A percentile compares a stretch with the other conserved stretches of the same genome.
phyloP scores from a whole-genome alignment of 169 alveolate genomes.

The Eimeria praecox region DNA sequence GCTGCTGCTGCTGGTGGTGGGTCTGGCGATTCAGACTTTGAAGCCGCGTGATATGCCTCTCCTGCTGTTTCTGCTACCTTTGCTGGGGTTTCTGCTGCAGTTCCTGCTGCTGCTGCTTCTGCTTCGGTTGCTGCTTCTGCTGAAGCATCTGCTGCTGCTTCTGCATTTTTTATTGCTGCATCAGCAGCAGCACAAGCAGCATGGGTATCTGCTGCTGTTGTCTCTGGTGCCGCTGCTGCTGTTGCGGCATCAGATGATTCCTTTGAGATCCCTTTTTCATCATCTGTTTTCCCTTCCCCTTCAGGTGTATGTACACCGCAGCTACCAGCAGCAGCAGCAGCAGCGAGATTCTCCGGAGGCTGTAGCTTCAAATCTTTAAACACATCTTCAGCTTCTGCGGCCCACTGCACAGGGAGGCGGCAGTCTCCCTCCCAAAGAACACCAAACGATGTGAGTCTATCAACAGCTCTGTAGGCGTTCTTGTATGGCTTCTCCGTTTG shows the following conservation, averaged over 20 bases:
- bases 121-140: background rate
- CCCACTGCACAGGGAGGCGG: slow-evolving; percentile 79
- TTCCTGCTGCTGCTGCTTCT: background rate
- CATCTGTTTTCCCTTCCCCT: background rate
- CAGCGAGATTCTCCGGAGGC: slow-evolving; percentile 8
- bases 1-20: background rate
- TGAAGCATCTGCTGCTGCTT: background rate
- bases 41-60: background rate
- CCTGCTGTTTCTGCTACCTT: background rate
- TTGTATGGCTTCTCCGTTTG: background rate
- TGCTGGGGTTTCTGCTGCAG: background rate
- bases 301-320: background rate
- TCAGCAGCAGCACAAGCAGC: too few species aligned
- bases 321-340: background rate
- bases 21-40: background rate
- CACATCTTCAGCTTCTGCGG: slow-evolving; percentile 46
- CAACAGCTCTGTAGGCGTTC: slow-evolving; percentile 40
- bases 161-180: background rate
- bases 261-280: background rate
- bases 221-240: slow-evolving; percentile 17
- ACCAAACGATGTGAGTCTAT: slow-evolving; percentile 74
- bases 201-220: too few species aligned
- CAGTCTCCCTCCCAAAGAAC: slow-evolving; percentile 77
- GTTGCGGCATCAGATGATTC: background rate
- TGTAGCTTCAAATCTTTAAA: slow-evolving; percentile 32